Evolutionary conservation across 768 basidiomycete genomes (phyloP), one percentile per base, ranked within the genome.

Genomic region (Boletus subcaerulescens): DNA sequence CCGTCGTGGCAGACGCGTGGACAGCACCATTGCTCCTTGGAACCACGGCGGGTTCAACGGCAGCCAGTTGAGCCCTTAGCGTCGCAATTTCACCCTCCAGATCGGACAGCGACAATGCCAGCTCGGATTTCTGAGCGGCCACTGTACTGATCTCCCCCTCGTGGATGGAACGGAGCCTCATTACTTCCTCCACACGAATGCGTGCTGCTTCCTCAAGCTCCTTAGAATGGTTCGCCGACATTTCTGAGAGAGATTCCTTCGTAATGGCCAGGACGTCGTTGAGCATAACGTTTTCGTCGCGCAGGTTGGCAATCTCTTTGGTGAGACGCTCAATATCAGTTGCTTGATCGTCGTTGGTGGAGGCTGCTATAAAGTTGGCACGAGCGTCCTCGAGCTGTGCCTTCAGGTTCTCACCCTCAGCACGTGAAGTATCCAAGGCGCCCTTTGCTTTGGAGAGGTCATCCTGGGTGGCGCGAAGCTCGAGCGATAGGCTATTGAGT

Each of bases 391-490:
- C 87, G 18, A 87, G 77, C 65, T 92, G 87, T 18, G 77, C 69
- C 45, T 77, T 82, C 38, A 91, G 71, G 17, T 58, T 74, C 53
- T 82, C 81, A 7, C 83, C 69, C 59, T 91, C 87, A 4, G 74
- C 65, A 29, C 76, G 76, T 31, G 81, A 73, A 7, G 79, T 56
- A 18, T 84, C 78, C 9, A 85, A 64, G 24, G 80, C 71, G 1
- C 80, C 65, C 68, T 93, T 93, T 6, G 87, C 78, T 74, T 91
- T 93, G 3, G 77, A 65, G 35, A 94, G 83, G 67, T 93, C 91
- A 57, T 93, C 91, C 63, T 86, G 83, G 0, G 92, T 91, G 14
- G 91, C 92, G 64, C 87, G 91, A 41, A 93, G 80, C 60, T 93
- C 89, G 31, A 92, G 73, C 52, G 74, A 81, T 57, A 86, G 75